Conservation (phyloP, 495 filamentous ascomycete species). For the Podospora pseudoanserina region DNA sequence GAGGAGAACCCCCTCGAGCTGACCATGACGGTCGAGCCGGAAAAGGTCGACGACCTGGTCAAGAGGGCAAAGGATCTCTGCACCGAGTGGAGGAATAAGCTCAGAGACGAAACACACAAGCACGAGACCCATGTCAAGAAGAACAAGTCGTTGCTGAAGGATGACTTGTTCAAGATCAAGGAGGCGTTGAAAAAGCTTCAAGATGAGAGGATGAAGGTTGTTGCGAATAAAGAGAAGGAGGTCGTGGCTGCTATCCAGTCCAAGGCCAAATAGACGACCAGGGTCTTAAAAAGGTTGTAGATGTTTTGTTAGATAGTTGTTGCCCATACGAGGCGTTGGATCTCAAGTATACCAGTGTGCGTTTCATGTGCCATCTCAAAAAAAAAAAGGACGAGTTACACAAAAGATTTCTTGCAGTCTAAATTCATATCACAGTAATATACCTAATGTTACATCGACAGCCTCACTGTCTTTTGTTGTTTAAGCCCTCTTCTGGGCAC, state of each 20-base stretch:
- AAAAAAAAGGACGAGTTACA: neutral
- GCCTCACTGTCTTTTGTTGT: neutral
- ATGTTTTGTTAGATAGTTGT: neutral
- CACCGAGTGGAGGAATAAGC: conserved; percentile 57
- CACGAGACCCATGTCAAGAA: conserved; percentile 62
- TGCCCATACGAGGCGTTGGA: neutral
- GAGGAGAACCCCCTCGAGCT: conserved; percentile 67
- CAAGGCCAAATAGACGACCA: conserved; percentile 9
- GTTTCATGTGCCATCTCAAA: neutral
- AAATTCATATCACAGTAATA: neutral
- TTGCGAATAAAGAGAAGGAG: conserved; percentile 65
- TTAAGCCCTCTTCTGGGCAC: conserved; percentile 19
- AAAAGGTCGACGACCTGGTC: conserved; percentile 60
- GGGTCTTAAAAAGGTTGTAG: neutral
- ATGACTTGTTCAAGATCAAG: conserved; percentile 64
- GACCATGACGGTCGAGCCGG: conserved; percentile 63
- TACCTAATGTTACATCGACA: neutral
- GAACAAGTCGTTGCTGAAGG: conserved; percentile 54
- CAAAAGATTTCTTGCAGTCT: neutral
- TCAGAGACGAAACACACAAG: conserved; percentile 52
- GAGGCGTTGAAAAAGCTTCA: conserved; percentile 71
- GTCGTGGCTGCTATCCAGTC: conserved; percentile 47
- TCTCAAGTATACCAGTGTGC: neutral
- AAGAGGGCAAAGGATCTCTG: conserved; percentile 52
- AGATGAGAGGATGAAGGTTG: conserved; percentile 62